These are phyloP conservation scores for Xylaria palmicola DNA, from an alignment of 495 filamentous ascomycete genomes.

Conservation along the genomic window DNA sequence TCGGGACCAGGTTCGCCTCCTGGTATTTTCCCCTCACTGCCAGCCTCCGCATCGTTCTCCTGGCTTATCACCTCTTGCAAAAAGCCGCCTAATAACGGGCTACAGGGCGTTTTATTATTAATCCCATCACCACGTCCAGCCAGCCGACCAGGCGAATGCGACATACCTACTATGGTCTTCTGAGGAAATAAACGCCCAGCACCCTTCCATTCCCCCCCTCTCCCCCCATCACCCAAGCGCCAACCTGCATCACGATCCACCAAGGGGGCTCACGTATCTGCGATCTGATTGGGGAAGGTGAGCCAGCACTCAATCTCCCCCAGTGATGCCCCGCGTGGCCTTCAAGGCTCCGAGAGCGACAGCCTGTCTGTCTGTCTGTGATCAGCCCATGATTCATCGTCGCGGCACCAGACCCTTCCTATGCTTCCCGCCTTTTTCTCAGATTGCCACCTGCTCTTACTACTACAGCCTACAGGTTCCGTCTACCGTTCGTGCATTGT, in stretches of 20 bases:
- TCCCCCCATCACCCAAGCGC: slow-evolving; percentile 11
- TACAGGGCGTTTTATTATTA: background rate
- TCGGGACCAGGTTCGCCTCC: background rate
- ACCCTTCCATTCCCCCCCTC: background rate
- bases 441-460: slow-evolving; percentile 1
- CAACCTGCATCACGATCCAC: slow-evolving; percentile 19
- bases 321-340: slow-evolving; percentile 12
- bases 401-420: background rate
- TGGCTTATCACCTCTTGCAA: background rate
- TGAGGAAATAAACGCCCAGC: slow-evolving; percentile 4
- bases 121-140: background rate
- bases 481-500: background rate
- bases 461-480: background rate
- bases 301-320: background rate
- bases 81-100: background rate
- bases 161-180: background rate
- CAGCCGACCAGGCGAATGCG: slow-evolving; percentile 8
- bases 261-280: slow-evolving; percentile 7
- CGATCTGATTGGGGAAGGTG: slow-evolving; percentile 11
- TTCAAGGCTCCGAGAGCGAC: slow-evolving; percentile 2
- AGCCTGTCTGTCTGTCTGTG: background rate
- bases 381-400: background rate
- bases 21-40: slow-evolving; percentile 7
- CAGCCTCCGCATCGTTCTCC: slow-evolving; percentile 1
- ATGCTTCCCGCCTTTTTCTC: background rate